Conservation (phyloP, 2,329 filamentous ascomycete genomes). For the Karstenula rhodostoma region DNA sequence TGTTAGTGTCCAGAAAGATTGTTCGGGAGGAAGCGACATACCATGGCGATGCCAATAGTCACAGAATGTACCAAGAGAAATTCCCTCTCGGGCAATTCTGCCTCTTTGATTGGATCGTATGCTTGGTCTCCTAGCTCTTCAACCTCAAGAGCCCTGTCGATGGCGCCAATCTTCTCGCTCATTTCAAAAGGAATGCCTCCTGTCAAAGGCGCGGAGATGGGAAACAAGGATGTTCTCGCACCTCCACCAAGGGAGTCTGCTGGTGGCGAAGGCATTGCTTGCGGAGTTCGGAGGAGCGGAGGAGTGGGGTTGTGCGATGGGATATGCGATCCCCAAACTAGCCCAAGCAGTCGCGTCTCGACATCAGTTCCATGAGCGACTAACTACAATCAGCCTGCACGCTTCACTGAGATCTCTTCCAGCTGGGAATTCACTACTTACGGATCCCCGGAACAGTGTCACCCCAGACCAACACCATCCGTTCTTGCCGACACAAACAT, state of each 20-base stretch:
- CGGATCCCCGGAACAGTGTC: slow-evolving; percentile 75
- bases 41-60: slow-evolving; percentile 36
- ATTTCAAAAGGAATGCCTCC: slow-evolving; percentile 28
- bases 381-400: not conserved
- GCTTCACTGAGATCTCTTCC: not conserved
- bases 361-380: slow-evolving; percentile 73
- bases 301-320: slow-evolving; percentile 23
- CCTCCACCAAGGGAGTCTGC: slow-evolving; percentile 20
- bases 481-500: slow-evolving; percentile 77
- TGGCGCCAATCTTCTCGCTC: slow-evolving; percentile 36
- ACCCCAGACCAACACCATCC: slow-evolving; percentile 79
- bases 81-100: slow-evolving; percentile 30
- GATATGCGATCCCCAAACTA: slow-evolving; percentile 37
- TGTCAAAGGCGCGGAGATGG: slow-evolving; percentile 32
- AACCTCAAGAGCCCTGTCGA: slow-evolving; percentile 34
- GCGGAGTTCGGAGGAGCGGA: slow-evolving; percentile 20
- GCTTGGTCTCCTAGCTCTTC: slow-evolving; percentile 36
- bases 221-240: slow-evolving; percentile 26
- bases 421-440: not conserved
- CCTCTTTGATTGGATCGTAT: slow-evolving; percentile 36
- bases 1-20: slow-evolving; percentile 11
- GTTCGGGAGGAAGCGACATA: not conserved
- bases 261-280: slow-evolving; percentile 19
- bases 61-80: slow-evolving; percentile 36
- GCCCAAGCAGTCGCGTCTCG: slow-evolving; percentile 68